Conservation (phyloP, 306 rosid genomes). For the Hippophae rhamnoides region DNA sequence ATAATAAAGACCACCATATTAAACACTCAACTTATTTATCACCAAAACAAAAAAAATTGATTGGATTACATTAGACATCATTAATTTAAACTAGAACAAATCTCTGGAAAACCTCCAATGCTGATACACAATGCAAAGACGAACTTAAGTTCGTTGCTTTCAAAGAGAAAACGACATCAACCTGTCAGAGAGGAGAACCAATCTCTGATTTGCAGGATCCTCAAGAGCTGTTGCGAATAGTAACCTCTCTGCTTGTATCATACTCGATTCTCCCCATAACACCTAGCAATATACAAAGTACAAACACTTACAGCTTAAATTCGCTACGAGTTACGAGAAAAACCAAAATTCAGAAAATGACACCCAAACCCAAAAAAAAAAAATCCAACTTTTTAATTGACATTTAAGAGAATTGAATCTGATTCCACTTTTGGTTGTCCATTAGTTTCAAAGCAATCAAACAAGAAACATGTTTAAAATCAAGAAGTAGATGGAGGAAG, state of each 20-base stretch:
- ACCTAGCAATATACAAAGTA: conserved; percentile 24
- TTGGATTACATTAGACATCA: no score
- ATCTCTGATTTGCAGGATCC: conserved; percentile 91
- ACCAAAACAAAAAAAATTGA: background rate
- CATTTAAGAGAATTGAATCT: background rate
- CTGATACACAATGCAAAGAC: background rate
- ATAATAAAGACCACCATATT: conserved; percentile 14
- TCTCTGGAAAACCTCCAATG: no score
- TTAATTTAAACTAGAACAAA: no score
- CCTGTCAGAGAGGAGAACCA: conserved; percentile 94
- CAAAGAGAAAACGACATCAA: conserved; percentile 17
- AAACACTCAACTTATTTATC: background rate
- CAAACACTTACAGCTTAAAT: background rate
- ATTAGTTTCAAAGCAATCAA: background rate
- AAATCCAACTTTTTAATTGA: background rate
- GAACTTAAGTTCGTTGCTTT: background rate
- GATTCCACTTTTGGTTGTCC: background rate
- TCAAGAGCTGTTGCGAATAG: conserved; percentile 50
- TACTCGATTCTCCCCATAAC: conserved; percentile 45
- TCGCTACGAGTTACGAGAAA: background rate
- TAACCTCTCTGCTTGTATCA: conserved; percentile 40
- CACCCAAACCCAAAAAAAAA: background rate
- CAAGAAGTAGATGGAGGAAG: background rate
- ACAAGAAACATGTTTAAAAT: background rate
- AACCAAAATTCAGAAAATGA: background rate